Evolutionary conservation across 495 filamentous ascomycete species (phyloP).

Genomic region (Clohesyomyces aquaticus): DNA sequence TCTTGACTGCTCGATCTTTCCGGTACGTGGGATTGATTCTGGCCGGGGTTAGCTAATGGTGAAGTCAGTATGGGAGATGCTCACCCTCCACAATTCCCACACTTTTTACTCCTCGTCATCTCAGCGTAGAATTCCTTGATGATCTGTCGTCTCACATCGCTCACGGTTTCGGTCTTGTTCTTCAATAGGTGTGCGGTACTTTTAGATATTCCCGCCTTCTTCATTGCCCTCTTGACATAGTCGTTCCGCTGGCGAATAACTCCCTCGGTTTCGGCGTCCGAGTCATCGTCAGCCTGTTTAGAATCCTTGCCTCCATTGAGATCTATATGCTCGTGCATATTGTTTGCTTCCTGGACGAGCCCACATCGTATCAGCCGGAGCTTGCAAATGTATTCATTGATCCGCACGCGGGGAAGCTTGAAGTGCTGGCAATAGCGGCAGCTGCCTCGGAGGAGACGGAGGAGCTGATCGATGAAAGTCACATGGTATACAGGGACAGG

Average conservation of each 20-base stretch:
- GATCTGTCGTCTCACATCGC: conserved; percentile 70
- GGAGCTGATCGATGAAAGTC: conserved; percentile 86
- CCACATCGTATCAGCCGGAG: conserved; percentile 84
- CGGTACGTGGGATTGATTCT: conserved; percentile 65
- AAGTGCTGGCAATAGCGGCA: conserved; percentile 89
- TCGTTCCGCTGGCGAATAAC: conserved; percentile 67
- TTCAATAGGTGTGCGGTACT: conserved; percentile 57
- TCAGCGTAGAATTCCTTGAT: conserved; percentile 79
- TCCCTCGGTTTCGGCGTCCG: conserved; percentile 60
- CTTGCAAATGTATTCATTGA: conserved; percentile 82
- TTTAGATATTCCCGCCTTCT: conserved; percentile 54
- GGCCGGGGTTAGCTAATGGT: not conserved
- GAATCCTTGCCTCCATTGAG: not conserved
- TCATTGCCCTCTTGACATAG: conserved; percentile 71
- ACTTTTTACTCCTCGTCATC: conserved; percentile 67
- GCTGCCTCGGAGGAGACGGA: conserved; percentile 79
- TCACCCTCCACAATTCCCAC: conserved; percentile 69
- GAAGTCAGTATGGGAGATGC: not conserved
- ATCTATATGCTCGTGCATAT: conserved; percentile 58
- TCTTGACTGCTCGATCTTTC: conserved; percentile 86
- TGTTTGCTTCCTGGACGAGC: conserved; percentile 70
- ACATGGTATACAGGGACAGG: conserved; percentile 92
- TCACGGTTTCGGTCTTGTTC: conserved; percentile 78
- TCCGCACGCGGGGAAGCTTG: conserved; percentile 69
- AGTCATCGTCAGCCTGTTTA: conserved; percentile 56